Base-by-base conservation (phyloP, 768 basidiomycete genomes). In the Mycena venus region DNA sequence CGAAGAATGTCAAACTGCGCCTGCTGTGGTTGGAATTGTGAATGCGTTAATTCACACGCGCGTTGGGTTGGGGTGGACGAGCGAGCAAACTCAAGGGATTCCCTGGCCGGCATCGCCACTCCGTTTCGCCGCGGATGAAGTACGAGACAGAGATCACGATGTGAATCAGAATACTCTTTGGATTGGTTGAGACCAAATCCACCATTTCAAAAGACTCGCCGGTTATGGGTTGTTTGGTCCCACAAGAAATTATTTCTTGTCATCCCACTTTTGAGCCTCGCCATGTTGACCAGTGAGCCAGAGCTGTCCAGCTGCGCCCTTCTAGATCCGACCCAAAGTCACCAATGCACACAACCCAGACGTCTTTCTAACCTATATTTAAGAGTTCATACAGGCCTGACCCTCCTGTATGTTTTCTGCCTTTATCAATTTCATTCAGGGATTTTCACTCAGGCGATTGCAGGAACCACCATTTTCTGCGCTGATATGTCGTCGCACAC, bases 21-120 rank as follows among this genome's bases (percentile, higher is more conserved):
- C 73, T 3, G 61, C 53, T 3, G 21, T 68, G 5, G 55, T 70
- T 25, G 73, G 73, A 1, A 36, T 69, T n/a, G 68, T 61, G 11
- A 74, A 74, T 17, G 62, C 73, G 11, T 23, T 74, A 15, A 74
- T 74, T 12, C 60, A 68, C 12, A 70, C 68, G 10, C 51, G 73
- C 3, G 67, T 73, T 0, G 72, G 65, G 31, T 29, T 73, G 0
- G 66, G 56, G 5, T 56, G 55, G 67, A 47, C 32, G 12, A 64
- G 34, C 31, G 70, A 71, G 53, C 62, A 64, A 55, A 47, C 51
- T 3, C 32, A 49, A 17, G 34, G 51, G 23, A 3, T 23, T 40
- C 15, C 29, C 15, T 58, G 66, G 40, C 56, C 66, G 40, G 21
- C 66, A n/a, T 68, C 64, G 4, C 64, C 55, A 17, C 10, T 47